These are phyloP conservation scores for Flammula alnicola DNA, from an alignment of 1,284 basidiomycete genomes.

Conservation along the genomic window DNA sequence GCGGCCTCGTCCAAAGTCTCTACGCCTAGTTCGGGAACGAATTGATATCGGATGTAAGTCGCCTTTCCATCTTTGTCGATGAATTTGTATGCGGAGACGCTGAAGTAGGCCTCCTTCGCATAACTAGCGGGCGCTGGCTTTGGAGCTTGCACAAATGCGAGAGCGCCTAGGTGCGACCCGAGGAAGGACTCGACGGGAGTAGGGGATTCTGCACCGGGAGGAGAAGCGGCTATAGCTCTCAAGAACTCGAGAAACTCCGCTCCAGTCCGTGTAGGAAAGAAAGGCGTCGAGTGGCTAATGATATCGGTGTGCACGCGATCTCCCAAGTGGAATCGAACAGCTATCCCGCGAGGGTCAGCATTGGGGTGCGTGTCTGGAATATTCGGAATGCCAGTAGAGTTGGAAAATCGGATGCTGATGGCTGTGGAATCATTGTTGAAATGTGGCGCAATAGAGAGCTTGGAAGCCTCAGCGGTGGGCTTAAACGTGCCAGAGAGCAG, in stretches of 20 bases:
- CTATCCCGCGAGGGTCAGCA: conserved; percentile 20
- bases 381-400: conserved; percentile 20
- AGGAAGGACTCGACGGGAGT: conserved; percentile 18
- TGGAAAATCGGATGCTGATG: conserved; percentile 19
- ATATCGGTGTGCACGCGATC: conserved; percentile 20
- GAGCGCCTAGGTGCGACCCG: conserved; percentile 13
- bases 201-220: conserved; percentile 9
- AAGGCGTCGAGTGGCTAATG: conserved; percentile 22
- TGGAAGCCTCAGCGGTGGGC: conserved; percentile 13
- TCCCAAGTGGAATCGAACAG: conserved; percentile 18
- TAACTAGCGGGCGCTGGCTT: conserved; percentile 20
- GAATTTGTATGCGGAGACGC: conserved; percentile 20
- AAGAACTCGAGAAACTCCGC: conserved; percentile 21
- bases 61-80: conserved; percentile 15
- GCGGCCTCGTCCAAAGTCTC: conserved; percentile 11
- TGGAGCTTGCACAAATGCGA: conserved; percentile 20
- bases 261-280: conserved; percentile 20
- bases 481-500: conserved; percentile 17
- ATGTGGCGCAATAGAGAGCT: conserved; percentile 16
- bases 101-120: conserved; percentile 19
- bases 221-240: conserved; percentile 14
- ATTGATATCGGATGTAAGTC: conserved; percentile 16
- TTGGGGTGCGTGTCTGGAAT: conserved; percentile 21
- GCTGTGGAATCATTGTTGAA: conserved; percentile 17
- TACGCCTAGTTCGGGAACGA: conserved; percentile 20